Conservation (phyloP, 2,329 filamentous ascomycete species). For the Paecilomyces sp. region DNA sequence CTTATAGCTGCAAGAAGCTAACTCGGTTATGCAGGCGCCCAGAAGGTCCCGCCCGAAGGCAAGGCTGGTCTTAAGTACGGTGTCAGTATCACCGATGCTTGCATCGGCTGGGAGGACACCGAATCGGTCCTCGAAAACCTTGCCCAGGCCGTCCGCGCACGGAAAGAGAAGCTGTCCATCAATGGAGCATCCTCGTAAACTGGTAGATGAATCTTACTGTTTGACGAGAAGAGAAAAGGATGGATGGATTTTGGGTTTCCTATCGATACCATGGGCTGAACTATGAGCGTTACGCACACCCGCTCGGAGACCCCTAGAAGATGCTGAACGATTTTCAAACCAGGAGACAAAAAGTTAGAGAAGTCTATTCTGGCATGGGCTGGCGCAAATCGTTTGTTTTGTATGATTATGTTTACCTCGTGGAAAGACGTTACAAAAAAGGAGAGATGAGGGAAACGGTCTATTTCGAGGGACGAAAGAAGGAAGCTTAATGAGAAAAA, state of each 20-base stretch:
- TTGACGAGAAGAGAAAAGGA: background rate
- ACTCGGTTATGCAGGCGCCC: slow-evolving; percentile 50
- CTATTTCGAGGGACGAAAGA: background rate
- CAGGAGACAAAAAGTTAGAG: background rate
- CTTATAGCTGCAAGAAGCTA: slow-evolving; percentile 4
- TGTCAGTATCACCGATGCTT: slow-evolving; percentile 95
- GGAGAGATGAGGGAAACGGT: background rate
- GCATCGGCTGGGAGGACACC: slow-evolving; percentile 91
- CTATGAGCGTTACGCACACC: background rate
- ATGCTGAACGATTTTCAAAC: background rate
- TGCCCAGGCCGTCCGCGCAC: slow-evolving; percentile 70
- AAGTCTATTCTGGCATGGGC: background rate
- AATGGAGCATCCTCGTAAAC: slow-evolving; percentile 2
- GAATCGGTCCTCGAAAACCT: slow-evolving; percentile 68
- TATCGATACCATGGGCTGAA: background rate
- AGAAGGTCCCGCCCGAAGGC: slow-evolving; percentile 86
- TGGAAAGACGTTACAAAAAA: background rate
- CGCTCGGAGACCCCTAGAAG: background rate
- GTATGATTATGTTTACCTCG: background rate
- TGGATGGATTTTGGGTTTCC: background rate
- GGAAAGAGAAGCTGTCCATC: slow-evolving; percentile 46
- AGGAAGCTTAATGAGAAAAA: background rate
- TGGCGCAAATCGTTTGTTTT: background rate
- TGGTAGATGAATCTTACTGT: background rate
- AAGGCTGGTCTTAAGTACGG: slow-evolving; percentile 82